A percentile compares a stretch with the other conserved stretches of the same genome.
Conservation (phyloP, 495 filamentous ascomycete genomes). For the Aspergillus conjunctus region DNA sequence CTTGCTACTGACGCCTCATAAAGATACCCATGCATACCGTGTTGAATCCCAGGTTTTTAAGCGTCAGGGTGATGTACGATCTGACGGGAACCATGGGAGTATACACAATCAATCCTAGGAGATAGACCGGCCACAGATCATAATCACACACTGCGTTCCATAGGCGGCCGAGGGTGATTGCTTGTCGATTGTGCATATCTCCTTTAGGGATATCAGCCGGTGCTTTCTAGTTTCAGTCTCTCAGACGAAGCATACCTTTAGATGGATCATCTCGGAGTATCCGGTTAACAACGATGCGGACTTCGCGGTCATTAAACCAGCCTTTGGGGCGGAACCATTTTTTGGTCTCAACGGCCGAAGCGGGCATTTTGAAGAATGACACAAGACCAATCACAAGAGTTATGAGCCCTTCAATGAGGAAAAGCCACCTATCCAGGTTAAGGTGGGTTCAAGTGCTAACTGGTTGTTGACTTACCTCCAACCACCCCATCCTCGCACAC, state of each 20-base stretch:
- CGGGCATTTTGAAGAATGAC: constrained; percentile 59
- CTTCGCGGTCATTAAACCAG: constrained; percentile 64
- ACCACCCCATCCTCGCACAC: constrained; percentile 34
- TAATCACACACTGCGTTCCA: constrained; percentile 52
- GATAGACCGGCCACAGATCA: constrained; percentile 60
- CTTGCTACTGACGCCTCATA: background rate
- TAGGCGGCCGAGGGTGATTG: constrained; percentile 45
- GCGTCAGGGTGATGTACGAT: constrained; percentile 52
- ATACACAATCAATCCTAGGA: constrained; percentile 51
- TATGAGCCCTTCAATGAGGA: constrained; percentile 57
- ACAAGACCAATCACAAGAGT: constrained; percentile 55
- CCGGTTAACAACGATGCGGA: constrained; percentile 61
- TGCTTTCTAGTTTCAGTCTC: background rate
- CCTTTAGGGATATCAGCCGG: background rate
- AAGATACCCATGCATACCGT: constrained; percentile 16
- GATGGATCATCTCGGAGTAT: constrained; percentile 64
- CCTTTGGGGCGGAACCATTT: constrained; percentile 58
- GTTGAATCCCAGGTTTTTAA: constrained; percentile 53
- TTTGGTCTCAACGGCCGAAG: constrained; percentile 52
- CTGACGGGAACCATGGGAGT: constrained; percentile 49
- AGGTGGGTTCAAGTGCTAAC: constrained; percentile 23
- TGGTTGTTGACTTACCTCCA: constrained; percentile 34
- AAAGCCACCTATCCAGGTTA: constrained; percentile 34
- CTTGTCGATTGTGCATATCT: constrained; percentile 58
- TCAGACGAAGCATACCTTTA: constrained; percentile 43